Base-by-base conservation (phyloP, 208 protist genomes). In the Crithidia brevicula region DNA sequence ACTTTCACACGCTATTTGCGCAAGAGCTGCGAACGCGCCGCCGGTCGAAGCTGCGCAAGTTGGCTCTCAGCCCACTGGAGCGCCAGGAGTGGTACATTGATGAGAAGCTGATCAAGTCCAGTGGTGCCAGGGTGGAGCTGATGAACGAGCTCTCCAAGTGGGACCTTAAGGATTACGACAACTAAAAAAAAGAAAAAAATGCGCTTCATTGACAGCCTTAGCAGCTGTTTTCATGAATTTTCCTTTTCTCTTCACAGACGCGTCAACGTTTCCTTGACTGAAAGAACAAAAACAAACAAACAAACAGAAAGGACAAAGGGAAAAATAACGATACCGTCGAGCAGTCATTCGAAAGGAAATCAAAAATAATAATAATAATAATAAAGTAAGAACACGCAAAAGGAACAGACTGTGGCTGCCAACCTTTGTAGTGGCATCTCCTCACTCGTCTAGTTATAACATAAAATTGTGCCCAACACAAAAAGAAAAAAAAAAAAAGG, bases 61-160 rank as follows among this genome's bases (percentile, higher is more conserved):
- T 90, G 46, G 86, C 90, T 7, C 40, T 92, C 13, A 73, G 77
- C 16, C 77, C 87, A 28, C 53, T 88, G 42, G 74, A 89, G 58
- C 80, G 75, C 53, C 85, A 93, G 73, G 86, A 95, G 74, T 93
- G 87, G 90, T 93, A 88, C 67, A 90, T 95, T 72, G 87, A 95
- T 50, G 83, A 89, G 63, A 92, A 91, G 63, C 70, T 95, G 34
- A 62, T 93, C 40, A 80, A 86, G 60, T 89, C 85, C 3, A 83
- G 83, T 33, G 80, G 78, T 3, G 84, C 90, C 13, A 82, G 91
- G 71, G 70, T 95, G 23, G 87, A 91, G 50, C 68, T 95, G 47
- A 80, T 95, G 54, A 95, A 95, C 58, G 81, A 89, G 38, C 70
- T 95, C 15, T 74, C 86, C 52, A 81, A 80, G 46, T 94, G 80